Conservation (phyloP, 495 filamentous ascomycete genomes). For the Penicillium pancosmium region DNA sequence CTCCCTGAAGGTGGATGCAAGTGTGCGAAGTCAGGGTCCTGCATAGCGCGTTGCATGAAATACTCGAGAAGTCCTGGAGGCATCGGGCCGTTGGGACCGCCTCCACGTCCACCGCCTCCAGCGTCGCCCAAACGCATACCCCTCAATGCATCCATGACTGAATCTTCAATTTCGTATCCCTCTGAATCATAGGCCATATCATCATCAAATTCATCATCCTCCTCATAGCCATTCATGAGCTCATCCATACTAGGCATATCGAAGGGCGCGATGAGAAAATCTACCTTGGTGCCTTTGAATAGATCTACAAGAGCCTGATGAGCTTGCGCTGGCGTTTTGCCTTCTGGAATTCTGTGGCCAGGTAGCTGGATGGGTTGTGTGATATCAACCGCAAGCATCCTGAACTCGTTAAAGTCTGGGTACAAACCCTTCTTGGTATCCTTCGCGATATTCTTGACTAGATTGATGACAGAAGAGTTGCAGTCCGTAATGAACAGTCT, state of each 20-base stretch:
- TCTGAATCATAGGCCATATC: not conserved
- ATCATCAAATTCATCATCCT: constrained; percentile 9
- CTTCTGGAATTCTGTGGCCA: constrained; percentile 22
- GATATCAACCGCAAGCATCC: constrained; percentile 23
- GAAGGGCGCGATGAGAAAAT: constrained; percentile 10
- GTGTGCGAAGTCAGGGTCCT: constrained; percentile 19
- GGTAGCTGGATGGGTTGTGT: constrained; percentile 24
- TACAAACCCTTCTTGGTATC: constrained; percentile 23
- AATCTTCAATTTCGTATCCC: no score
- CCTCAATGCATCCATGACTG: not conserved
- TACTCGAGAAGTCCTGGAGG: constrained; percentile 8
- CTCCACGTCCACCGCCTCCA: not conserved
- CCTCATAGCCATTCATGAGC: constrained; percentile 3
- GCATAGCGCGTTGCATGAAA: constrained; percentile 11
- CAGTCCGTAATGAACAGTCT: constrained; percentile 26
- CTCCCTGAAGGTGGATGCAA: not conserved
- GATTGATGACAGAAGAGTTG: constrained; percentile 25
- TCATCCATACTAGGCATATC: not conserved
- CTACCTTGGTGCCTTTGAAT: constrained; percentile 27
- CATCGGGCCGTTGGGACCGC: not conserved
- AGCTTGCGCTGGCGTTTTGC: constrained; percentile 27
- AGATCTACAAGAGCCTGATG: constrained; percentile 17
- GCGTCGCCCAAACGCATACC: not conserved
- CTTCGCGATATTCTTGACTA: constrained; percentile 24
- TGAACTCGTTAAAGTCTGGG: constrained; percentile 19